A percentile compares a stretch with the other conserved stretches of the same genome.
Evolutionary conservation across 345 rosid species (phyloP).

Genomic region (Boechera divaricarpa): DNA sequence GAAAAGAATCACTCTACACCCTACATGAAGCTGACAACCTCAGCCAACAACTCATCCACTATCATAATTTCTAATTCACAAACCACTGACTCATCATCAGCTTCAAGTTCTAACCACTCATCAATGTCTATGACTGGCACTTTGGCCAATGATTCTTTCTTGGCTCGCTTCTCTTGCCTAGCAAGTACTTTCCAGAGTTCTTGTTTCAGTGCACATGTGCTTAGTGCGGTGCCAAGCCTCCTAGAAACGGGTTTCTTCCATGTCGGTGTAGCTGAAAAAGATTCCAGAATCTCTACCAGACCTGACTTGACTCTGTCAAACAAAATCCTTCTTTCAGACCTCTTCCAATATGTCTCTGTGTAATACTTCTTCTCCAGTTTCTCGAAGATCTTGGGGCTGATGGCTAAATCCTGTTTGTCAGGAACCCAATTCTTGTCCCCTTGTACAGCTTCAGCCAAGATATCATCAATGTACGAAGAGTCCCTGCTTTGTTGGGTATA

Average conservation of each 20-base stretch:
- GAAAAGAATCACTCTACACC: slow-evolving; percentile 34
- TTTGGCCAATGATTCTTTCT: slow-evolving; percentile 49
- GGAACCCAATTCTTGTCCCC: slow-evolving; percentile 36
- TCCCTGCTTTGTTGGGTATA: slow-evolving; percentile 57
- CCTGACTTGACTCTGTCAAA: slow-evolving; percentile 69
- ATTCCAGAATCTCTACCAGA: slow-evolving; percentile 55
- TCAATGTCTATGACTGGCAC: slow-evolving; percentile 48
- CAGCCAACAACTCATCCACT: slow-evolving; percentile 70
- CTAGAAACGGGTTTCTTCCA: slow-evolving; percentile 57
- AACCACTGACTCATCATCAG: slow-evolving; percentile 60
- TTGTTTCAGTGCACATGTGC: slow-evolving; percentile 45
- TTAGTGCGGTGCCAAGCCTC: slow-evolving; percentile 47
- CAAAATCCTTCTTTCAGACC: slow-evolving; percentile 70
- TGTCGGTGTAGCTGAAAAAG: slow-evolving; percentile 47
- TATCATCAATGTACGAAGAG: slow-evolving; percentile 69
- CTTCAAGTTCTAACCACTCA: slow-evolving; percentile 64
- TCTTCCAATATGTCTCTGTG: slow-evolving; percentile 68
- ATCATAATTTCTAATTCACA: slow-evolving; percentile 69
- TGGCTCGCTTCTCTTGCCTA: slow-evolving; percentile 54
- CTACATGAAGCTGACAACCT: slow-evolving; percentile 55
- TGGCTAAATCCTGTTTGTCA: slow-evolving; percentile 40
- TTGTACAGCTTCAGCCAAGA: slow-evolving; percentile 66
- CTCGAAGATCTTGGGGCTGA: slow-evolving; percentile 59
- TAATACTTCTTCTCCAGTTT: slow-evolving; percentile 80
- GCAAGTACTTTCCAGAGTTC: slow-evolving; percentile 61